A percentile compares a stretch with the other conserved stretches of the same genome.
These are phyloP conservation scores for Cinnamomum chago DNA, from an alignment of 164 flowering plant genomes.

Conservation along the genomic window DNA sequence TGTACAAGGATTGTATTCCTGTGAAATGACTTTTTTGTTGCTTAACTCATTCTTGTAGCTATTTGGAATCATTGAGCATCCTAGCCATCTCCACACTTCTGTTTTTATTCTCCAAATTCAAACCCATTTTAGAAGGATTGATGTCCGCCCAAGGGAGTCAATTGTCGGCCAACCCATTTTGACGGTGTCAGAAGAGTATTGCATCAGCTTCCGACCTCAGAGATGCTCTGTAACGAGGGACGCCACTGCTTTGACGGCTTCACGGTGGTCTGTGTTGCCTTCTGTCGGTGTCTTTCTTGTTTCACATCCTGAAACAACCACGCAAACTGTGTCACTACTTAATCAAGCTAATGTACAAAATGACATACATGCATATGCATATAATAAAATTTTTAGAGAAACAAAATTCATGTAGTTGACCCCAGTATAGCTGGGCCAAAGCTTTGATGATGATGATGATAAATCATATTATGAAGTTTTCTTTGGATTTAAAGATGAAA, in stretches of 20 bases:
- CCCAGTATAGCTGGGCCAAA: too few species aligned
- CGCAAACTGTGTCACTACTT: background rate
- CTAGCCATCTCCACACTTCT: background rate
- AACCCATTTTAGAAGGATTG: conserved; percentile 2
- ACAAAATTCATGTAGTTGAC: too few species aligned
- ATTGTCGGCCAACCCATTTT: background rate
- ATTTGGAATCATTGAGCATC: background rate
- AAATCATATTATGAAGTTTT: too few species aligned
- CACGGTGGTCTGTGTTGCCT: conserved; percentile 31
- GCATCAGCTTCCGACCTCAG: conserved; percentile 45
- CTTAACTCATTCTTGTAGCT: background rate
- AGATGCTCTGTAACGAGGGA: conserved; percentile 82
- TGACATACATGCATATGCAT: too few species aligned
- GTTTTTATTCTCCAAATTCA: background rate
- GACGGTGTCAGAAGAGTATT: background rate
- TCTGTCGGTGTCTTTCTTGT: conserved; percentile 49
- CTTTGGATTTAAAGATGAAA: too few species aligned
- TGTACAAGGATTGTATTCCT: conserved; percentile 9
- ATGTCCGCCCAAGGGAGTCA: background rate
- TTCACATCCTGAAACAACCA: conserved; percentile 7
- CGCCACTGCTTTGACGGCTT: conserved; percentile 75
- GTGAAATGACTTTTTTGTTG: background rate
- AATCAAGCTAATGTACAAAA: too few species aligned
- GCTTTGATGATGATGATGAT: too few species aligned
- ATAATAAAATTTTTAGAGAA: background rate